Conservation (phyloP, 2,329 filamentous ascomycete genomes). For the Clarireedia hainanense region DNA sequence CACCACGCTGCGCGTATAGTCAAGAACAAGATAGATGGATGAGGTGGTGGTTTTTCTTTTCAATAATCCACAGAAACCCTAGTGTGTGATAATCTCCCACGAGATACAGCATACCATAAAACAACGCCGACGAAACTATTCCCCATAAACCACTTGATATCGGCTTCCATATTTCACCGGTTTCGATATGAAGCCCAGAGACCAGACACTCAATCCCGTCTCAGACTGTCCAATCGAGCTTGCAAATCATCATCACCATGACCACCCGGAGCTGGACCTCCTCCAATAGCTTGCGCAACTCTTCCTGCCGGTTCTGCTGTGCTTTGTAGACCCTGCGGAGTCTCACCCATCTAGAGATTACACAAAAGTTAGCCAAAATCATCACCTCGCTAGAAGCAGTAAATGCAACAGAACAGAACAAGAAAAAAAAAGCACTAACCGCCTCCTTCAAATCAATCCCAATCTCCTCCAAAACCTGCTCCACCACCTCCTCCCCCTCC, state of each 20-base stretch:
- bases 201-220: constrained; percentile 13
- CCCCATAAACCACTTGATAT: not conserved
- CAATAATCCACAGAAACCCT: too few relatives aligned
- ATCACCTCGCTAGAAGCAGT: not conserved
- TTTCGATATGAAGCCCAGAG: not conserved
- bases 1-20: not conserved
- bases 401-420: not conserved
- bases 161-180: too few relatives aligned
- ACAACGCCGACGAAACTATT: not conserved
- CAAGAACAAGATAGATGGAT: not conserved
- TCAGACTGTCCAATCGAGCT: constrained; percentile 80
- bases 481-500: constrained; percentile 93
- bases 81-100: too few relatives aligned
- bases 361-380: constrained; percentile 10
- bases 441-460: constrained; percentile 86
- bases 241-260: constrained; percentile 82
- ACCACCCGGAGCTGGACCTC: constrained; percentile 51
- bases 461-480: constrained; percentile 94
- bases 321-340: constrained; percentile 75
- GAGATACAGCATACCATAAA: too few relatives aligned
- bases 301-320: constrained; percentile 63
- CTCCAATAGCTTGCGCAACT: constrained; percentile 81
- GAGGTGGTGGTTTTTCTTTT: too few relatives aligned
- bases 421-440: constrained; percentile 47
- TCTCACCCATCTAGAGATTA: constrained; percentile 70